phyloP scores from a whole-genome alignment of 1,139 yeast genomes.

The Hyphopichia wangnamkhiaoensis region DNA sequence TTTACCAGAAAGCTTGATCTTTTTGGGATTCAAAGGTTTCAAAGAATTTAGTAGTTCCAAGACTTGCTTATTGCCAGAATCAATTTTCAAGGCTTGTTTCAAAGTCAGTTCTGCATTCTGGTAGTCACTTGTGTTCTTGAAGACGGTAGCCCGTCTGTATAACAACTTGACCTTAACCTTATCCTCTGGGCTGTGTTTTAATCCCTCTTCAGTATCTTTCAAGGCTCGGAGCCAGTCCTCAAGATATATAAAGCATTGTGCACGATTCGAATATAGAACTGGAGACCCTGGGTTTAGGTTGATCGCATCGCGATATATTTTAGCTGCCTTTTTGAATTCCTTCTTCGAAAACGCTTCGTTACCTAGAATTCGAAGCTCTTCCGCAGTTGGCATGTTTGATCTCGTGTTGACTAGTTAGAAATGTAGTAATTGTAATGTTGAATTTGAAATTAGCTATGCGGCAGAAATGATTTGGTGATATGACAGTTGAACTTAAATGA shows the following conservation, averaged over 20 bases:
- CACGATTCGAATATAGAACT: constrained; percentile 73
- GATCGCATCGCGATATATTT: constrained; percentile 67
- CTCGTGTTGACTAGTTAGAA: neutral
- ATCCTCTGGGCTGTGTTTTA: constrained; percentile 35
- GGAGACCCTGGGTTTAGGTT: constrained; percentile 57
- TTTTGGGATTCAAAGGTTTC: constrained; percentile 14
- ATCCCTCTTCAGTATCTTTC: constrained; percentile 60
- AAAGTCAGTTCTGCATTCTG: constrained; percentile 38
- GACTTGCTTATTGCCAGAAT: constrained; percentile 42
- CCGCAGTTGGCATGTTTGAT: constrained; percentile 17
- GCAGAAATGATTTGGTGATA: neutral
- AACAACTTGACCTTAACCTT: constrained; percentile 50
- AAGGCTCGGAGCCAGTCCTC: constrained; percentile 58
- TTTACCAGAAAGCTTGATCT: constrained; percentile 11
- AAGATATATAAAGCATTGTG: constrained; percentile 67
- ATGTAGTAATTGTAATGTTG: too few relatives aligned
- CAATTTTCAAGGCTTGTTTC: constrained; percentile 43
- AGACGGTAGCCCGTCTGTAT: constrained; percentile 58
- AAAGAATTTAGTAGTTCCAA: constrained; percentile 22
- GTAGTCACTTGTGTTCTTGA: constrained; percentile 31
- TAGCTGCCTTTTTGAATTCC: constrained; percentile 58
- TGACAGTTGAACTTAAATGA: neutral
- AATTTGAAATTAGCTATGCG: too few relatives aligned
- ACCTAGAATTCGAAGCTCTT: constrained; percentile 53
- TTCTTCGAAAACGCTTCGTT: constrained; percentile 62